Evolutionary conservation across 208 protist genomes (phyloP), one percentile per base, ranked within the genome.

Genomic region (Trypanosoma vivax): DNA sequence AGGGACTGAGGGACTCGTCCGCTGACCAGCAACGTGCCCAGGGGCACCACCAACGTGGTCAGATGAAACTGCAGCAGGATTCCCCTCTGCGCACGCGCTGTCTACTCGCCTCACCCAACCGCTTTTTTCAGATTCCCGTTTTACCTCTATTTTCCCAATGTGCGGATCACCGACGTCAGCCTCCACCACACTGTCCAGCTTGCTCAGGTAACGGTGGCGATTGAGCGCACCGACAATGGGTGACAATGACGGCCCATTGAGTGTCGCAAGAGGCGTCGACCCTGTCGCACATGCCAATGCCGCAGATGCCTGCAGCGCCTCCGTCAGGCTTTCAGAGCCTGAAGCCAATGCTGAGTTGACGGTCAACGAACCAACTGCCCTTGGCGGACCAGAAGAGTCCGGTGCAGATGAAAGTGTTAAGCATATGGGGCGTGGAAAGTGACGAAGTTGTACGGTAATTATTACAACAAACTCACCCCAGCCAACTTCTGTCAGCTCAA

Each of bases 401-500:
- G 37, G 63, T 21, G 38, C 61, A 1, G 46, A 51, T 51, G 30
- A 58, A 29, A 51, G 38, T 29, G 18, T 31, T 30, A 48, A 24
- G 34, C 31, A 43, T 47, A 50, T 65, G 31, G 41, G 70, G 46
- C 39, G 74, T 46, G 57, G 54, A 24, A 74, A 52, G 35, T 66
- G 45, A 29, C 70, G 66, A 14, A 92, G 73, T 45, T 88, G 61
- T 9, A 90, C 76, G 30, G 85, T 64, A 24, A 92, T 88, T 14
- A 66, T 76, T 3, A 92, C 79, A 41, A 88, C 70, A 45, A 94
- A 94, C 69, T 94, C 83, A 9, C 88, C 88, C 84, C 88, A 94
- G 29, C 88, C 88, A 24, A 73, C 66, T 60, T 92, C 81, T 7
- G 74, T 87, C 16, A 94, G 50, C 60, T 94, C 88, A 54, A 89